These are phyloP conservation scores for Plectosphaerella cucumerina DNA, from an alignment of 2,329 filamentous ascomycete genomes.

Conservation along the genomic window DNA sequence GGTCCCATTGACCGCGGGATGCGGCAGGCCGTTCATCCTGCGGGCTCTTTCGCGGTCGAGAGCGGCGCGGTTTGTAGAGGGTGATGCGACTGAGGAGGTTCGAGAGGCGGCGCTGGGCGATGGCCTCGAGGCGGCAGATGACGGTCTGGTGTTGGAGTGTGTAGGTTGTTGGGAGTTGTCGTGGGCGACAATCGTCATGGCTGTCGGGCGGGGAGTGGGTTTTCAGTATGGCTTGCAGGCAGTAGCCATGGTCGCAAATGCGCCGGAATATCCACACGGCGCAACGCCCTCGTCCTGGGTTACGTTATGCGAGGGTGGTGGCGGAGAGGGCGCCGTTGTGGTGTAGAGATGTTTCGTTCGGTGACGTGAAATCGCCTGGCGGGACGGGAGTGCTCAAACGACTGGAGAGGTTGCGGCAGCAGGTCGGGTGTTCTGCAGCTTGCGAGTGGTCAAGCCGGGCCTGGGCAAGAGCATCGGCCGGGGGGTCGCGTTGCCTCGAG, in stretches of 20 bases:
- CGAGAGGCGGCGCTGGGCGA: not conserved
- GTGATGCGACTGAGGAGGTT: not conserved
- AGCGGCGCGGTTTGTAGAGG: not conserved
- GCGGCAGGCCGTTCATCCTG: not conserved
- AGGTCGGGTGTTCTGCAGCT: not conserved
- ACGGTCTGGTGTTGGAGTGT: not conserved
- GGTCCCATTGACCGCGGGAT: not conserved
- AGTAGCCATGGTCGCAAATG: not conserved
- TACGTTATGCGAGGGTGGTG: not conserved
- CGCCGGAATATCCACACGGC: not conserved
- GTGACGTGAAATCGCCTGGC: not conserved
- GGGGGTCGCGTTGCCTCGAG: too few relatives aligned
- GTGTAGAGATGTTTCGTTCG: not conserved
- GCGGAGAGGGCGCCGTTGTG: not conserved
- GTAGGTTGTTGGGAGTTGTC: not conserved
- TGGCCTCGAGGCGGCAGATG: not conserved
- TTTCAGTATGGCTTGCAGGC: not conserved
- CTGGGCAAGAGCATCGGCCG: too few relatives aligned
- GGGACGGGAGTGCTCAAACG: not conserved
- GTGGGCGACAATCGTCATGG: not conserved
- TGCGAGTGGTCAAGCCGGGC: too few relatives aligned
- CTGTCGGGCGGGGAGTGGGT: not conserved
- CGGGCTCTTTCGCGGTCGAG: not conserved
- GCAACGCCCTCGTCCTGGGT: not conserved
- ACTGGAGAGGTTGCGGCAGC: not conserved